These are phyloP conservation scores for Escovopsis sp. DNA, from an alignment of 2,329 filamentous ascomycete species.

Conservation along the genomic window DNA sequence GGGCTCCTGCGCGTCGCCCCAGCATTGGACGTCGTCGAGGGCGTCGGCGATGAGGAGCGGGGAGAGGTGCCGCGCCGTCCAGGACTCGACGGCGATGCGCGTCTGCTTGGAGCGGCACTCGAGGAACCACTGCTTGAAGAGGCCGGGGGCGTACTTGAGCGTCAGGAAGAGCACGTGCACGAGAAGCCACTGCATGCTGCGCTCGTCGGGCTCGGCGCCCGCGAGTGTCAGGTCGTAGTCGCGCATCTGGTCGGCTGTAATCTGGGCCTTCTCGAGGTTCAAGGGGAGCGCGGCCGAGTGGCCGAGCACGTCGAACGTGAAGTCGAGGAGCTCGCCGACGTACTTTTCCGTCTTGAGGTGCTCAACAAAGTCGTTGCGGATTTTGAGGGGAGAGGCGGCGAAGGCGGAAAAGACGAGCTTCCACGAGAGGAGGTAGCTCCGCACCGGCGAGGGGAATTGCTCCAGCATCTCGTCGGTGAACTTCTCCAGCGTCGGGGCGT, in stretches of 20 bases:
- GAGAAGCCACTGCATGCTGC: constrained; percentile 68
- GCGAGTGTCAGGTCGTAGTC: constrained; percentile 36
- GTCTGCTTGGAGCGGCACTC: constrained; percentile 70
- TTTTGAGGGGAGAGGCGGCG: constrained; percentile 58
- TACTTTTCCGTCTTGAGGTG: constrained; percentile 62
- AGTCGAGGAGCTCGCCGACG: constrained; percentile 54
- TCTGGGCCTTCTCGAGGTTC: constrained; percentile 54
- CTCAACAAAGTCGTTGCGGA: constrained; percentile 67
- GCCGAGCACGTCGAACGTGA: constrained; percentile 73
- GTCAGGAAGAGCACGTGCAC: constrained; percentile 75
- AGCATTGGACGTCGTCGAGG: constrained; percentile 51
- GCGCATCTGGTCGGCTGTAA: constrained; percentile 39
- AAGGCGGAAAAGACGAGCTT: constrained; percentile 80
- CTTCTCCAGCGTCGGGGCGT: constrained; percentile 55
- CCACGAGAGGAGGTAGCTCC: constrained; percentile 81
- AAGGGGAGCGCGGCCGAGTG: constrained; percentile 59
- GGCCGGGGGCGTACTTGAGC: constrained; percentile 59
- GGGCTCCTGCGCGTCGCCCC: constrained; percentile 41
- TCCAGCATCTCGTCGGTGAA: constrained; percentile 51
- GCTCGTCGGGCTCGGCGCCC: constrained; percentile 46
- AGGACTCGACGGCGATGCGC: constrained; percentile 60
- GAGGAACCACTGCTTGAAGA: constrained; percentile 76
- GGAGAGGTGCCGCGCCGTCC: constrained; percentile 77
- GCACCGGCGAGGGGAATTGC: constrained; percentile 52
- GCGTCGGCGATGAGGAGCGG: constrained; percentile 50